Base-by-base conservation (phyloP, 345 rosid species). In the Mangifera indica region DNA sequence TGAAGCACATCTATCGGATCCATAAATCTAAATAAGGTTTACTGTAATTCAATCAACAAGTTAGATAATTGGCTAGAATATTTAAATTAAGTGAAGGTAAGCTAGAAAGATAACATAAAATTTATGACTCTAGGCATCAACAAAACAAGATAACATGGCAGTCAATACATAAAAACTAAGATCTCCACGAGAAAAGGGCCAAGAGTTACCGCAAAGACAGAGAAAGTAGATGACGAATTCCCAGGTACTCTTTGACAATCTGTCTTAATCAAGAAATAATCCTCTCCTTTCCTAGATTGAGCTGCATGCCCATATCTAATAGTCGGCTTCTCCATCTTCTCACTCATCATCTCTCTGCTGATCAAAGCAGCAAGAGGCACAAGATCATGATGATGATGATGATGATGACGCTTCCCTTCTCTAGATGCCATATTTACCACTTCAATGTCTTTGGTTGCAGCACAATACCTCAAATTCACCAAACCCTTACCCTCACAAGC, bases 201-300 rank as follows among this genome's bases (percentile, higher is more conserved):
- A 29, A 3, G 32, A 29, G 32, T 29, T 29, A 29, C 32, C 32
- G 32, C 32, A 29, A 29, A 29, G 1, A 29, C 32, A 29, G 32
- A 29, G 32, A 29, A 29, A 29, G 32, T 29, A 29, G 32, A 29
- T 3, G 32, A 29, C 2, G 32, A 29, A 29, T 29, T 29, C 32
- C 32, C 32, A 29, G 32, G 32, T 29, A 29, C 32, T 29, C 32
- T 29, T 29, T 29, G 32, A 29, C 32, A 29, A 29, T 29, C 93
- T 7, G 81, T 84, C 75, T 89, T 91, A 52, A 89, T 78, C 73
- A 89, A 83, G 81, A 86, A 82, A 74, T 85, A 89, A 82, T 93
- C 98, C 78, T 91, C 98, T 66, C 97, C 97, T 81, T 93, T 93
- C 71, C 83, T 88, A 75, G 94, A 86, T 79, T 88, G 98, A 73